Percentiles rank a stretch among this genome's conserved stretches.
These are phyloP conservation scores for Diplodia seriata DNA, from an alignment of 2,329 filamentous ascomycete genomes.

Conservation along the genomic window DNA sequence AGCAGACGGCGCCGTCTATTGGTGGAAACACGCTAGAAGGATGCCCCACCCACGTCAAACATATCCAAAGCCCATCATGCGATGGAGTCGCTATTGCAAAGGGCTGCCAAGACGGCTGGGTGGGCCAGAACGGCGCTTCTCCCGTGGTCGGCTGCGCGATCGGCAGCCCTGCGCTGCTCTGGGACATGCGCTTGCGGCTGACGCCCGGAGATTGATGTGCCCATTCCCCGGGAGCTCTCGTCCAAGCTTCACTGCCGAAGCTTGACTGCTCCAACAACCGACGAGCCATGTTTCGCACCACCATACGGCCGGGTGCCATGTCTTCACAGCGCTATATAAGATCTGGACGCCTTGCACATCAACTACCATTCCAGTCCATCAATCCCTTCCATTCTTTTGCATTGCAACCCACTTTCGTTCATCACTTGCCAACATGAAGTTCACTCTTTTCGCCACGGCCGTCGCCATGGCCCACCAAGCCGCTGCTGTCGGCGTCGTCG, in stretches of 20 bases:
- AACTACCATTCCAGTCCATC: conserved; percentile 5
- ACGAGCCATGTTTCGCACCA: conserved; percentile 12
- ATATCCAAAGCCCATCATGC: conserved; percentile 3
- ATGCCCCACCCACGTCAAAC: conserved; percentile 10
- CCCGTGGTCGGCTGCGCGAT: not conserved
- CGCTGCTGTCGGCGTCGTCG: conserved; percentile 37
- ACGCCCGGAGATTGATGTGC: conserved; percentile 26
- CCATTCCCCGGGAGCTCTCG: not conserved
- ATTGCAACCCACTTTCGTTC: not conserved
- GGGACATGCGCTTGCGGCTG: not conserved
- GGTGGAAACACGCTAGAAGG: conserved; percentile 24
- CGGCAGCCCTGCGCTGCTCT: not conserved
- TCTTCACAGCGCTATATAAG: conserved; percentile 1
- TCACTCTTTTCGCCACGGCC: conserved; percentile 18
- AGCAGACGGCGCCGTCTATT: not conserved
- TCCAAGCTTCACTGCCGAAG: conserved; percentile 14
- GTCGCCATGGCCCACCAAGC: conserved; percentile 22
- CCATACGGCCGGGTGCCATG: not conserved
- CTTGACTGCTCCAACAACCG: conserved; percentile 2
- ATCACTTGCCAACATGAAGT: conserved; percentile 19
- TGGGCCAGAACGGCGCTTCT: not conserved
- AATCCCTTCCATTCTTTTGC: conserved; percentile 26
- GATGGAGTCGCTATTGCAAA: not conserved
- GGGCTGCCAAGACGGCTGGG: conserved; percentile 10
- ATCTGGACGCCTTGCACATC: conserved; percentile 23